These are phyloP conservation scores for Aspergillus eucalypticola DNA, from an alignment of 2,329 filamentous ascomycete species.

Conservation along the genomic window DNA sequence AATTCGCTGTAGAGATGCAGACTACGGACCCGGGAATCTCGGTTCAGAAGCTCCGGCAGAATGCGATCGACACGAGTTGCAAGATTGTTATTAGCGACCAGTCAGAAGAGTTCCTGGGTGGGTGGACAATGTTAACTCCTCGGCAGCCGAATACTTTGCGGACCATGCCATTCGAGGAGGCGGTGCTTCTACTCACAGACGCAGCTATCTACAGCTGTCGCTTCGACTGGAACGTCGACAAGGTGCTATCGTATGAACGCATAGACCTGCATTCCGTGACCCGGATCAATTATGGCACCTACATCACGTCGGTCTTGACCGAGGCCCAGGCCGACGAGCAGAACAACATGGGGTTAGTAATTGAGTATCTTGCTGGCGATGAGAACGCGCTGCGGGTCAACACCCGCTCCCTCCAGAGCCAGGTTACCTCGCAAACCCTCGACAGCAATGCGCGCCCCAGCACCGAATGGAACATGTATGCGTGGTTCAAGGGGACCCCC, in stretches of 20 bases:
- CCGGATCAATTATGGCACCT: conserved; percentile 75
- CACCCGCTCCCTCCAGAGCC: conserved; percentile 70
- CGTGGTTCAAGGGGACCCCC: conserved; percentile 40
- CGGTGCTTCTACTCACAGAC: conserved; percentile 83
- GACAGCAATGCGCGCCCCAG: conserved; percentile 28
- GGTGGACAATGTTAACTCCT: conserved; percentile 85
- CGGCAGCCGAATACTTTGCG: conserved; percentile 68
- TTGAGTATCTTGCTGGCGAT: conserved; percentile 72
- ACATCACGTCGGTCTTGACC: conserved; percentile 86
- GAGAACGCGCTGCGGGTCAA: conserved; percentile 77
- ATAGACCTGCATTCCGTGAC: conserved; percentile 74
- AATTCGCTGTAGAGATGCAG: conserved; percentile 93
- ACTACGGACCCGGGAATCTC: conserved; percentile 89
- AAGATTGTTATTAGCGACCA: conserved; percentile 82
- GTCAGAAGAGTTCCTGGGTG: conserved; percentile 81
- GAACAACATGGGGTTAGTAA: conserved; percentile 79
- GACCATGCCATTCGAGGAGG: conserved; percentile 77
- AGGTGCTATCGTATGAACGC: conserved; percentile 87
- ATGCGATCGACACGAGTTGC: conserved; percentile 84
- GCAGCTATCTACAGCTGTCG: conserved; percentile 82
- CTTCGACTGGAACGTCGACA: conserved; percentile 94
- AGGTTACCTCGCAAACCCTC: conserved; percentile 50
- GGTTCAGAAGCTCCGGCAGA: conserved; percentile 77
- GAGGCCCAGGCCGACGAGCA: conserved; percentile 72
- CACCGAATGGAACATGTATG: conserved; percentile 45